These are phyloP conservation scores for Oxytropis ochrocephala DNA, from an alignment of 306 rosid species.

Conservation along the genomic window DNA sequence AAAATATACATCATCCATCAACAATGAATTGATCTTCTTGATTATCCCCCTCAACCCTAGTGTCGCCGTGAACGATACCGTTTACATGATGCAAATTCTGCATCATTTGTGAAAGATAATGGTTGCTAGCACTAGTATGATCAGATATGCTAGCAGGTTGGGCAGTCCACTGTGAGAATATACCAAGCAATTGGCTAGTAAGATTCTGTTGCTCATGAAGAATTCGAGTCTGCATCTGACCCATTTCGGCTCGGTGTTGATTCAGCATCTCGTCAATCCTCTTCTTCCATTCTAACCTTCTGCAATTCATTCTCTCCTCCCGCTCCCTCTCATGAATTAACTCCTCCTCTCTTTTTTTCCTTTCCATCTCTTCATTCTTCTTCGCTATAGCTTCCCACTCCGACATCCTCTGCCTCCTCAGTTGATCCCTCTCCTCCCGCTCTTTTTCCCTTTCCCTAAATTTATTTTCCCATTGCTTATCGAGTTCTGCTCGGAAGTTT, in stretches of 20 bases:
- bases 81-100: constrained; percentile 93
- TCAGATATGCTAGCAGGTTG: constrained; percentile 81
- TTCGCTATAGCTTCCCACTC: constrained; percentile 77
- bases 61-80: constrained; percentile 68
- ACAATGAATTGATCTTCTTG: constrained; percentile 94
- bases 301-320: constrained; percentile 77
- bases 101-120: constrained; percentile 93
- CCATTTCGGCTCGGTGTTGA: constrained; percentile 84
- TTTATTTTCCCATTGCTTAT: constrained; percentile 64
- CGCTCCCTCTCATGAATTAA: constrained; percentile 58
- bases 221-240: constrained; percentile 78
- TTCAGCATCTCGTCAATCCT: constrained; percentile 71
- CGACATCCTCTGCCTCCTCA: constrained; percentile 57
- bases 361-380: constrained; percentile 72
- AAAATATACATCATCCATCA: constrained; percentile 49
- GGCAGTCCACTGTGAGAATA: constrained; percentile 88
- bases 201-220: constrained; percentile 88
- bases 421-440: constrained; percentile 48
- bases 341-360: constrained; percentile 76
- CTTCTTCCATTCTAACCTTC: constrained; percentile 77
- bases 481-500: constrained; percentile 41
- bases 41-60: constrained; percentile 90
- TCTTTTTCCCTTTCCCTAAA: constrained; percentile 63
- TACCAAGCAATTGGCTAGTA: constrained; percentile 69
- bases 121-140: constrained; percentile 82